Conservation (phyloP, 495 filamentous ascomycete genomes). For the Xylaria castorea region DNA sequence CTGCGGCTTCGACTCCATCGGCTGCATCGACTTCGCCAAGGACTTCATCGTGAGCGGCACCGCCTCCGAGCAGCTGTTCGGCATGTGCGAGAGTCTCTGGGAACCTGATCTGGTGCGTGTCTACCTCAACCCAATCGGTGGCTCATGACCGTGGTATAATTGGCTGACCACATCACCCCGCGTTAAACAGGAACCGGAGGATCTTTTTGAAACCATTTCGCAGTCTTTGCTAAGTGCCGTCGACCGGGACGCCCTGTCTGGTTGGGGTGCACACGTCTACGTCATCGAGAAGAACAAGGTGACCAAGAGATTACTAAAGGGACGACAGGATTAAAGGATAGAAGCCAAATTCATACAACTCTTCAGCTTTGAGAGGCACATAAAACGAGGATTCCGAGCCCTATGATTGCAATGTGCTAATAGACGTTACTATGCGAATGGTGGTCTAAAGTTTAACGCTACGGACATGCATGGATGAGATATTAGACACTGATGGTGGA, state of each 20-base stretch:
- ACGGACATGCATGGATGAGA: slow-evolving; percentile 15
- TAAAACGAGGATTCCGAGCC: neutral
- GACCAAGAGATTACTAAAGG: slow-evolving; percentile 96
- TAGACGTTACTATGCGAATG: slow-evolving; percentile 7
- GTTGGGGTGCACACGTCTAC: slow-evolving; percentile 98
- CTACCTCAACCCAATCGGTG: neutral
- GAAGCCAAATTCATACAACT: slow-evolving; percentile 2
- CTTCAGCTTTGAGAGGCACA: neutral
- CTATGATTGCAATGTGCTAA: slow-evolving; percentile 8
- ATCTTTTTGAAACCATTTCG: slow-evolving; percentile 97
- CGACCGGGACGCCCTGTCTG: slow-evolving; percentile 93
- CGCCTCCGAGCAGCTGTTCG: slow-evolving; percentile 95
- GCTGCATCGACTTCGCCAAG: slow-evolving; percentile 98
- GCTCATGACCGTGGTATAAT: neutral
- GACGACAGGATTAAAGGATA: slow-evolving; percentile 62
- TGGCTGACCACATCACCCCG: slow-evolving; percentile 37
- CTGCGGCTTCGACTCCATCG: slow-evolving; percentile 98
- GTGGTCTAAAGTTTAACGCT: neutral
- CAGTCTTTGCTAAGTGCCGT: slow-evolving; percentile 96
- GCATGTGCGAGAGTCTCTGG: slow-evolving; percentile 98
- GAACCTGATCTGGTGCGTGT: slow-evolving; percentile 87
- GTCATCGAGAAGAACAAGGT: slow-evolving; percentile 99
- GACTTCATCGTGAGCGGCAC: slow-evolving; percentile 99
- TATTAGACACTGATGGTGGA: slow-evolving; percentile 22
- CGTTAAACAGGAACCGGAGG: slow-evolving; percentile 73